These are phyloP conservation scores for Cercophora sp. DNA, from an alignment of 495 filamentous ascomycete species.

Conservation along the genomic window DNA sequence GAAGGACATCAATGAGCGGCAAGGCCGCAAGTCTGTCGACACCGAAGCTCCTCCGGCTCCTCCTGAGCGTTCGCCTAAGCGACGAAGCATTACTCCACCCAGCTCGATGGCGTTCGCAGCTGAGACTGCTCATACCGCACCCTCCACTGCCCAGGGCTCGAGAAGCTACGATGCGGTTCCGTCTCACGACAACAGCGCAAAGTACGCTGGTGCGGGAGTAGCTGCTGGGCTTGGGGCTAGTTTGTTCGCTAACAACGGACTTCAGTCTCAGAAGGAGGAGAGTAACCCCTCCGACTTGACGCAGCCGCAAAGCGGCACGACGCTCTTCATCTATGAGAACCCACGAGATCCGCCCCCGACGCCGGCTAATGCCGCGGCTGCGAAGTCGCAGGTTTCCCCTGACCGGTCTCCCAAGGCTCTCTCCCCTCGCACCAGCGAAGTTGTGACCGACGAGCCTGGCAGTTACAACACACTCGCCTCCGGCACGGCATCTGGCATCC, in stretches of 20 bases:
- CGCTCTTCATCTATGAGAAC: slow-evolving; percentile 17
- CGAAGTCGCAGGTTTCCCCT: background rate
- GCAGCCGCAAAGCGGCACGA: background rate
- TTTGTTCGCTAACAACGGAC: slow-evolving; percentile 3
- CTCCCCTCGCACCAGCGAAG: background rate
- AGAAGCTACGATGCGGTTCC: too few species aligned
- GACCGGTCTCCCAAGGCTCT: background rate
- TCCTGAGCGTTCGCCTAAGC: background rate
- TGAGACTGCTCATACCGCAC: background rate
- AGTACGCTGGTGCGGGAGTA: slow-evolving; percentile 5
- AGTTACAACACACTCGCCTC: slow-evolving; percentile 14
- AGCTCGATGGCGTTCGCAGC: background rate
- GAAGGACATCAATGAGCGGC: background rate
- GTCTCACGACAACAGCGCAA: background rate
- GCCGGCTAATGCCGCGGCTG: background rate
- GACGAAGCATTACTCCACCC: background rate
- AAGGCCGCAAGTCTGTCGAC: background rate
- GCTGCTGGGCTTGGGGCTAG: slow-evolving; percentile 15
- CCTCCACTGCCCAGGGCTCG: background rate
- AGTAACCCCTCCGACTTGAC: background rate
- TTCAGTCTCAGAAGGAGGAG: too few species aligned
- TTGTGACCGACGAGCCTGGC: slow-evolving; percentile 12
- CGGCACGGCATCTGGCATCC: slow-evolving; percentile 25
- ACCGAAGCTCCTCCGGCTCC: background rate
- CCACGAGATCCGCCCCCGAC: slow-evolving; percentile 21